These are phyloP conservation scores for Nakazawaea ishiwadae DNA, from an alignment of 805 yeast species.

Conservation along the genomic window DNA sequence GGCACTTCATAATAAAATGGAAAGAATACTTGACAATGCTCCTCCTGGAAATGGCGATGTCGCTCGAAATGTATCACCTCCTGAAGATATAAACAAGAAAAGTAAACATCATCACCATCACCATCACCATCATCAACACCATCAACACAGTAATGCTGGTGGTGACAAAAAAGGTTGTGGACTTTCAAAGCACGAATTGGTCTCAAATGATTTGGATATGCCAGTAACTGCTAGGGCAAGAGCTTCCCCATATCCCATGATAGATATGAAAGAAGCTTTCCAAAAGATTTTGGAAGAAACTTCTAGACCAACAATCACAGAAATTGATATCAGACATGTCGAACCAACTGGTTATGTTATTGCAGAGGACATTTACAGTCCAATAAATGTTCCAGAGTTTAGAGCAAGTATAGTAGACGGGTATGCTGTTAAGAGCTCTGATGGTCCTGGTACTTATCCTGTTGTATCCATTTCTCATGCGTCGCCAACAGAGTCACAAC, in stretches of 20 bases:
- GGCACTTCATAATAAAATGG: slow-evolving; percentile 30
- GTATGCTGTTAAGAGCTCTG: slow-evolving; percentile 41
- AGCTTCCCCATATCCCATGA: slow-evolving; percentile 44
- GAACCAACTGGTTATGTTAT: slow-evolving; percentile 33
- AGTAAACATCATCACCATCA: slow-evolving; percentile 15
- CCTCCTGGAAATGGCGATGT: slow-evolving; percentile 16
- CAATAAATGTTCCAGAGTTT: slow-evolving; percentile 39
- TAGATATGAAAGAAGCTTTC: slow-evolving; percentile 36
- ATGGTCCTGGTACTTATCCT: slow-evolving; percentile 40
- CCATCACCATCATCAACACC: slow-evolving; percentile 15
- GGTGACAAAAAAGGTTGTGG: slow-evolving; percentile 20
- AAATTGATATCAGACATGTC: slow-evolving; percentile 23
- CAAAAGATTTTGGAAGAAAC: slow-evolving; percentile 27
- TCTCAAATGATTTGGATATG: slow-evolving; percentile 28
- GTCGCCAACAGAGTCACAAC: slow-evolving; percentile 21
- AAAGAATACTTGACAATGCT: slow-evolving; percentile 22
- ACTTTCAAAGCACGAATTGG: slow-evolving; percentile 32
- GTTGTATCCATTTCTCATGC: slow-evolving; percentile 40
- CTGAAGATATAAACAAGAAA: too few species aligned
- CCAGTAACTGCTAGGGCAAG: slow-evolving; percentile 40
- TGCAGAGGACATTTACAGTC: slow-evolving; percentile 37
- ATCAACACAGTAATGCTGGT: slow-evolving; percentile 17
- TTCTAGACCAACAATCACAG: slow-evolving; percentile 22
- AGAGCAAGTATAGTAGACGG: slow-evolving; percentile 57
- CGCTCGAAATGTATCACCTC: too few species aligned